Conservation (phyloP, 148 eudicot genomes). For the Mesembryanthemum crystallinum region DNA sequence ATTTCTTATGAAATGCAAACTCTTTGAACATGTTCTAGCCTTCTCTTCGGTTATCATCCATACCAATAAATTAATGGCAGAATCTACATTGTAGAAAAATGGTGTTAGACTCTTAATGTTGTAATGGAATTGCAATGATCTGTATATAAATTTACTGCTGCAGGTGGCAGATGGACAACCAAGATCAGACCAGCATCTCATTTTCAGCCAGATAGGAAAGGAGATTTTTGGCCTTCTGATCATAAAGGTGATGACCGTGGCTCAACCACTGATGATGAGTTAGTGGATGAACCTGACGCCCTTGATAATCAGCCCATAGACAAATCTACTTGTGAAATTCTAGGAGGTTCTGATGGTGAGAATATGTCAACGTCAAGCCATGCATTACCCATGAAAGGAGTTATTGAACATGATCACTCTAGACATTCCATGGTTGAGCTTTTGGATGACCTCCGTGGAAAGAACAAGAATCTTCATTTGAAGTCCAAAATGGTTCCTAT, state of each 20-base stretch:
- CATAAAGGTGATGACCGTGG: constrained; percentile 22
- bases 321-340: constrained; percentile 25
- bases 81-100: neutral
- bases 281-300: constrained; percentile 36
- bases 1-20: neutral
- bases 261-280: constrained; percentile 31
- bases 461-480: constrained; percentile 23
- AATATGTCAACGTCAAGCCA: constrained; percentile 27
- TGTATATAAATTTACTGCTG: constrained; percentile 23
- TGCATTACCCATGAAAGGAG: constrained; percentile 32
- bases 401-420: constrained; percentile 20
- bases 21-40: neutral
- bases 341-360: constrained; percentile 30
- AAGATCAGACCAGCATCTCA: constrained; percentile 35
- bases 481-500: constrained; percentile 42
- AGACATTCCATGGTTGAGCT: constrained; percentile 60
- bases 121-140: neutral
- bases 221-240: constrained; percentile 19
- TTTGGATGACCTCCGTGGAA: constrained; percentile 50
- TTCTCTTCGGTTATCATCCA: neutral
- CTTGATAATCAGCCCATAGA: constrained; percentile 20
- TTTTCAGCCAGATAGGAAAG: constrained; percentile 35
- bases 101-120: neutral
- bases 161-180: constrained; percentile 38
- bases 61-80: neutral